phyloP scores from a whole-genome alignment of 2,329 filamentous ascomycete genomes.

The Xylaria sp. region DNA sequence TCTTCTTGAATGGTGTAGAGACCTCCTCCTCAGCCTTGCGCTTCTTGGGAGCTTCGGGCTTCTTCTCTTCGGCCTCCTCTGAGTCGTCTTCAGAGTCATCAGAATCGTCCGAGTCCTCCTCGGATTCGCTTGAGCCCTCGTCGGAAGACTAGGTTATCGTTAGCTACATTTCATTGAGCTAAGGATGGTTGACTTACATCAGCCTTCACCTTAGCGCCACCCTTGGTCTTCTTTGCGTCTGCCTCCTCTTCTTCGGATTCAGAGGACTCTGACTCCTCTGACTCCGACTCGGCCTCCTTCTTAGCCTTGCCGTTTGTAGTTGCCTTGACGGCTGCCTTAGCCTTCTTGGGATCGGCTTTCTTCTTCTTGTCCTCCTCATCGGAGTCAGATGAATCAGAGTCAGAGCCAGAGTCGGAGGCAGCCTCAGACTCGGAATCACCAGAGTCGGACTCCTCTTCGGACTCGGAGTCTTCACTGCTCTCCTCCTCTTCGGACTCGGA shows the following conservation, averaged over 20 bases:
- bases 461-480: conserved; percentile 38
- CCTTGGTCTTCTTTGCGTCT: conserved; percentile 44
- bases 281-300: conserved; percentile 49
- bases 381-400: conserved; percentile 40
- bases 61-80: conserved; percentile 48
- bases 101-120: conserved; percentile 15
- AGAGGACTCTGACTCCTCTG: conserved; percentile 47
- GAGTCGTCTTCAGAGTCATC: conserved; percentile 47
- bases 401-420: conserved; percentile 43
- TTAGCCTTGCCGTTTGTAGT: conserved; percentile 49
- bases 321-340: conserved; percentile 45
- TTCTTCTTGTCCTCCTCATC: conserved; percentile 48
- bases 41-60: conserved; percentile 51
- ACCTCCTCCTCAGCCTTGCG: conserved; percentile 54
- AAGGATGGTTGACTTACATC: conserved; percentile 45
- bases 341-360: conserved; percentile 49
- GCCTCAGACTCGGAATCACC: conserved; percentile 39
- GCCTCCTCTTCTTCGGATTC: conserved; percentile 49
- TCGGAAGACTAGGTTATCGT: conserved; percentile 31
- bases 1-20: conserved; percentile 37
- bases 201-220: conserved; percentile 42
- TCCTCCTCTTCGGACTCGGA: conserved; percentile 49
- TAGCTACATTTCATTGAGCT: conserved; percentile 13
- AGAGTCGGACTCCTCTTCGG: conserved; percentile 44
- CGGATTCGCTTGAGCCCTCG: conserved; percentile 31